phyloP scores from a whole-genome alignment of 1,284 basidiomycete genomes.

The Trametes polyzona region DNA sequence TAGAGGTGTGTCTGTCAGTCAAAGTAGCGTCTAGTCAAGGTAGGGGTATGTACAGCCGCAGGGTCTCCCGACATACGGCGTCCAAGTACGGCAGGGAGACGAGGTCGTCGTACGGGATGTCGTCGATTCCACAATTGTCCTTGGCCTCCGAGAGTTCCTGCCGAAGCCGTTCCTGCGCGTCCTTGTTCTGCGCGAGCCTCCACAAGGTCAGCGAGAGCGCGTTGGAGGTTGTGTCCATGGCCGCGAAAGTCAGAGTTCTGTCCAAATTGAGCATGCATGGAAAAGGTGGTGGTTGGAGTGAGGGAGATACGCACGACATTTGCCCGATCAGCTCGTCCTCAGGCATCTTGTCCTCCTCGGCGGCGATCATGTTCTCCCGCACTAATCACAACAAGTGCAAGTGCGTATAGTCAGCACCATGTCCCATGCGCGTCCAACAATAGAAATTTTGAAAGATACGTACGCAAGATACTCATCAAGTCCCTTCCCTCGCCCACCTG shows the following conservation, averaged over 20 bases:
- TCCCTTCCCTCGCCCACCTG: constrained; percentile 37
- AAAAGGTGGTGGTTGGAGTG: no score
- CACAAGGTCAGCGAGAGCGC: constrained; percentile 33
- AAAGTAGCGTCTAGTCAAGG: not conserved
- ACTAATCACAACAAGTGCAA: constrained; percentile 21
- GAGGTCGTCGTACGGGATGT: constrained; percentile 34
- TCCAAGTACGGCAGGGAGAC: constrained; percentile 37
- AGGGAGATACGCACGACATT: constrained; percentile 20
- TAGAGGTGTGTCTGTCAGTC: no score
- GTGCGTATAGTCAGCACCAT: not conserved
- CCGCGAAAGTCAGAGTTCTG: constrained; percentile 32
- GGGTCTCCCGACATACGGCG: constrained; percentile 37
- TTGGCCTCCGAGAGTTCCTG: constrained; percentile 29
- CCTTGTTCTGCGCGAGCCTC: constrained; percentile 26
- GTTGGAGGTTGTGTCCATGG: constrained; percentile 34
- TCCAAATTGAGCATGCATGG: not conserved
- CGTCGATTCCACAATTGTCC: constrained; percentile 15
- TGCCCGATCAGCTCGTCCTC: constrained; percentile 24
- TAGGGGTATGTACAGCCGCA: constrained; percentile 29
- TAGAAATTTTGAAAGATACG: constrained; percentile 1
- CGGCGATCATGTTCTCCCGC: constrained; percentile 31
- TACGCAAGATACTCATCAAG: constrained; percentile 37
- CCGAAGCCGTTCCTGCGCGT: constrained; percentile 27
- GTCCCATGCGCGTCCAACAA: not conserved
- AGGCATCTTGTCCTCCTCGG: constrained; percentile 31